phyloP scores from a whole-genome alignment of 176 grass and related monocot genomes.

The Thalia dealbata region DNA sequence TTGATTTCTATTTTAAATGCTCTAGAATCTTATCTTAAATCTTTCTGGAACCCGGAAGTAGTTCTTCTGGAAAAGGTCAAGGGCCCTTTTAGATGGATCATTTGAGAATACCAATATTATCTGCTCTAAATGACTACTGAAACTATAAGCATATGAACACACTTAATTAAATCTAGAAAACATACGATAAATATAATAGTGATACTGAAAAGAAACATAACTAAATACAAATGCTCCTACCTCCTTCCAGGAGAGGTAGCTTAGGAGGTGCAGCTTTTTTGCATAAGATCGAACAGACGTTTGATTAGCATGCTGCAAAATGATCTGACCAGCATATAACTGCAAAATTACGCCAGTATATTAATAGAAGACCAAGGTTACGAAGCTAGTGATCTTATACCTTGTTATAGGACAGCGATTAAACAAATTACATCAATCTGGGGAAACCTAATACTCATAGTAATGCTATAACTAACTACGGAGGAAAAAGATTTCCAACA shows the following conservation, averaged over 20 bases:
- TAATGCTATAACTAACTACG: too few relatives aligned
- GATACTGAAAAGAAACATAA: background rate
- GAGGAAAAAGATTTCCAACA: too few relatives aligned
- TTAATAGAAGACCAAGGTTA: background rate
- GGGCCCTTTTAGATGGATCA: too few relatives aligned
- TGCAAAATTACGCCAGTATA: constrained; percentile 13
- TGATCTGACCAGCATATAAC: constrained; percentile 62
- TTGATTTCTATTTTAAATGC: background rate
- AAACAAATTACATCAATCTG: too few relatives aligned
- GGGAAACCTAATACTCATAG: too few relatives aligned
- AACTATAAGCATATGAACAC: background rate
- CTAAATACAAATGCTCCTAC: constrained; percentile 22
- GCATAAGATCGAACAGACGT: constrained; percentile 47
- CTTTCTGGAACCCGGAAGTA: too few relatives aligned
- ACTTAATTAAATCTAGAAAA: background rate
- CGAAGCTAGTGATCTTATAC: background rate
- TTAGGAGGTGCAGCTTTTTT: constrained; percentile 44
- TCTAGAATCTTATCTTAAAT: background rate
- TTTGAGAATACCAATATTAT: background rate
- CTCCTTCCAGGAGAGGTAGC: constrained; percentile 46
- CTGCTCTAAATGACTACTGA: too few relatives aligned
- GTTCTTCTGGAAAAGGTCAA: background rate
- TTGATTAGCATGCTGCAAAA: constrained; percentile 42
- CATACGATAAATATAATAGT: background rate
- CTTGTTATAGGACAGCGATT: too few relatives aligned